These are phyloP conservation scores for Mortierella claussenii DNA, from an alignment of 192 early-diverging fungal genomes.

Conservation along the genomic window DNA sequence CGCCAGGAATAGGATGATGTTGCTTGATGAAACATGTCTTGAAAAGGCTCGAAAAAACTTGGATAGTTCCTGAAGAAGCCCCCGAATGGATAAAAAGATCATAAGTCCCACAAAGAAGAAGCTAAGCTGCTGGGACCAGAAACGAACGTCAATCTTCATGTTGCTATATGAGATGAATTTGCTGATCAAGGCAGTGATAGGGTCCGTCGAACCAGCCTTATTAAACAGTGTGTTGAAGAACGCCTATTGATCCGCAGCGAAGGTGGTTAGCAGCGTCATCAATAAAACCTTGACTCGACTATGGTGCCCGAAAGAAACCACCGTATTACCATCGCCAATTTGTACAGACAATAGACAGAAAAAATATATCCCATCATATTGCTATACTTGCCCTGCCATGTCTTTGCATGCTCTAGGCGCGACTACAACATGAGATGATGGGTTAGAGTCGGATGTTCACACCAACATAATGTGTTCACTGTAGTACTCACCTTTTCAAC, in stretches of 20 bases:
- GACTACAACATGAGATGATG: conserved; percentile 43
- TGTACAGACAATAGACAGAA: conserved; percentile 91
- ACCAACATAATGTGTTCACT: too few relatives aligned
- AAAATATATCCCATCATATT: conserved; percentile 89
- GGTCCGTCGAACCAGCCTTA: conserved; percentile 79
- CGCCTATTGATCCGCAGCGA: conserved; percentile 55
- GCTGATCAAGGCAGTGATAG: conserved; percentile 83
- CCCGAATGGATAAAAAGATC: conserved; percentile 90
- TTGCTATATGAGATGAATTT: conserved; percentile 73
- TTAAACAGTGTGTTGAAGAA: conserved; percentile 82
- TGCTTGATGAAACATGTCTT: conserved; percentile 76
- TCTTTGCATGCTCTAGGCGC: conserved; percentile 67
- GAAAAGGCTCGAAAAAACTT: conserved; percentile 78
- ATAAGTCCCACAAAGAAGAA: conserved; percentile 93
- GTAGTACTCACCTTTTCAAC: conserved; percentile 66
- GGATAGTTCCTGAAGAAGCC: conserved; percentile 77
- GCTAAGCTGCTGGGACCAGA: conserved; percentile 92
- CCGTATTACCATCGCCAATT: conserved; percentile 75
- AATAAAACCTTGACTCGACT: too few relatives aligned
- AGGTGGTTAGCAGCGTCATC: too few relatives aligned
- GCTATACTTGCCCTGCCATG: conserved; percentile 80
- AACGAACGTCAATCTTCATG: conserved; percentile 77
- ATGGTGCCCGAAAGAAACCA: too few relatives aligned
- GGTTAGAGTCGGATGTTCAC: too few relatives aligned
- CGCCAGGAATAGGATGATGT: conserved; percentile 82